Percentiles rank a stretch among this genome's conserved stretches.
Evolutionary conservation across 2,329 filamentous ascomycete species (phyloP).

Genomic region (Apiospora rasikravindrae): DNA sequence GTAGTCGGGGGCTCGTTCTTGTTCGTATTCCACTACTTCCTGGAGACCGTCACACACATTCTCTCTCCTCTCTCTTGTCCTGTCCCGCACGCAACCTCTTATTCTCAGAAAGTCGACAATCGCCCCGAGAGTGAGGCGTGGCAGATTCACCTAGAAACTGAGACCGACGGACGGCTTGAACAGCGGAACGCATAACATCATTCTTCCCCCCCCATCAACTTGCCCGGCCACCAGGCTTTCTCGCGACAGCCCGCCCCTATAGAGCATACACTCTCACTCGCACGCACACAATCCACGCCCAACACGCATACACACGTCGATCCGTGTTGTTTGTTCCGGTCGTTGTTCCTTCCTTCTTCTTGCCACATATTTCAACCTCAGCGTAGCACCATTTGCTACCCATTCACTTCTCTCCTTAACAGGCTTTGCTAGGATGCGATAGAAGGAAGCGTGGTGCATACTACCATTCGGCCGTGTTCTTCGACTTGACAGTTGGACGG

Average conservation of each 20-base stretch:
- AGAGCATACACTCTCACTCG: slow-evolving; percentile 3
- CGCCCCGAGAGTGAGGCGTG: slow-evolving; percentile 12
- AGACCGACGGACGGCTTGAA: slow-evolving; percentile 1
- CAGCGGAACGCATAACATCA: slow-evolving; percentile 8
- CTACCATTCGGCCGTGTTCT: slow-evolving; percentile 10
- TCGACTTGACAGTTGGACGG: slow-evolving; percentile 9
- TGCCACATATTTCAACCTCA: neutral
- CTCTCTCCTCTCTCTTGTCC: neutral
- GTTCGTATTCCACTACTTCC: slow-evolving; percentile 16
- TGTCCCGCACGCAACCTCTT: slow-evolving; percentile 16
- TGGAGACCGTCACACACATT: slow-evolving; percentile 10
- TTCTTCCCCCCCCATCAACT: slow-evolving; percentile 12
- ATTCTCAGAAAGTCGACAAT: slow-evolving; percentile 5
- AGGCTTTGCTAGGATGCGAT: slow-evolving; percentile 17
- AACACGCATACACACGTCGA: slow-evolving; percentile 11
- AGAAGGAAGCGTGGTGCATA: slow-evolving; percentile 11
- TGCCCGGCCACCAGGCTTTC: slow-evolving; percentile 10
- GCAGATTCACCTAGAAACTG: neutral
- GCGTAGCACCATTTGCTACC: slow-evolving; percentile 6
- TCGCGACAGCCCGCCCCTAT: slow-evolving; percentile 18
- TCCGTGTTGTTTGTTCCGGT: slow-evolving; percentile 17
- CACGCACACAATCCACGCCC: slow-evolving; percentile 13
- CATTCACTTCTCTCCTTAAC: slow-evolving; percentile 2
- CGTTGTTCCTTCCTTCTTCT: slow-evolving; percentile 3
- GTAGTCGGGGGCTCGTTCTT: slow-evolving; percentile 10